Conservation (phyloP, 208 protist genomes). For the Wallacemonas sp. region DNA sequence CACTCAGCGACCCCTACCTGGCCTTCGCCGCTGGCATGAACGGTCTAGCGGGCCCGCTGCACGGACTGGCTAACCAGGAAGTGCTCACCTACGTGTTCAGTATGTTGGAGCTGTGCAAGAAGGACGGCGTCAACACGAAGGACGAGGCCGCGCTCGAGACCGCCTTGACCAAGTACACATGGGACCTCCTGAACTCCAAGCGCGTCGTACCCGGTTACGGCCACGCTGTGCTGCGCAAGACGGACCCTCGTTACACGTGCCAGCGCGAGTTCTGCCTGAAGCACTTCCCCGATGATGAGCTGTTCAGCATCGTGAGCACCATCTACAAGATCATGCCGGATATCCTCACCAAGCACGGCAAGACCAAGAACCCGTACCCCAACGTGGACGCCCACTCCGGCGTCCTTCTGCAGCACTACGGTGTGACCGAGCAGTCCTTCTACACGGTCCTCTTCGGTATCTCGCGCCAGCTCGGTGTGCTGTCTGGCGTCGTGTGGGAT, state of each 20-base stretch:
- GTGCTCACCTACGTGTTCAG: constrained; percentile 86
- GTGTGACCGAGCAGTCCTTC: constrained; percentile 94
- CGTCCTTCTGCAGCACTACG: constrained; percentile 95
- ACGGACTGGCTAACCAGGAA: constrained; percentile 98
- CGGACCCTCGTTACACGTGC: constrained; percentile 97
- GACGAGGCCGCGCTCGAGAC: constrained; percentile 63
- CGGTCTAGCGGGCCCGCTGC: constrained; percentile 97
- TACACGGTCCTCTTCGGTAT: constrained; percentile 99
- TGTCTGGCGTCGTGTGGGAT: constrained; percentile 94
- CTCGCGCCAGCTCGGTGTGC: constrained; percentile 94
- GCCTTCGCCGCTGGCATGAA: constrained; percentile 93
- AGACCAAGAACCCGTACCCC: constrained; percentile 97
- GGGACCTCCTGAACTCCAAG: constrained; percentile 89
- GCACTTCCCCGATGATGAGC: constrained; percentile 95
- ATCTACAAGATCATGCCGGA: constrained; percentile 93
- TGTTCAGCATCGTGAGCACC: constrained; percentile 94
- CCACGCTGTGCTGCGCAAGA: constrained; percentile 98
- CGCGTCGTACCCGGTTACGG: constrained; percentile 96
- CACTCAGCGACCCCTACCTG: constrained; percentile 98
- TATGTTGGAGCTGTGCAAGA: constrained; percentile 60
- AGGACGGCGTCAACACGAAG: constrained; percentile 38
- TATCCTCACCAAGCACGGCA: constrained; percentile 97
- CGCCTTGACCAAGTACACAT: constrained; percentile 85
- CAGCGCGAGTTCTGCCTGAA: constrained; percentile 96
- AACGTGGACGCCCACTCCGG: constrained; percentile 98